These are phyloP conservation scores for Eutrema salsugineum DNA, from an alignment of 441 rosid species.

Conservation along the genomic window DNA sequence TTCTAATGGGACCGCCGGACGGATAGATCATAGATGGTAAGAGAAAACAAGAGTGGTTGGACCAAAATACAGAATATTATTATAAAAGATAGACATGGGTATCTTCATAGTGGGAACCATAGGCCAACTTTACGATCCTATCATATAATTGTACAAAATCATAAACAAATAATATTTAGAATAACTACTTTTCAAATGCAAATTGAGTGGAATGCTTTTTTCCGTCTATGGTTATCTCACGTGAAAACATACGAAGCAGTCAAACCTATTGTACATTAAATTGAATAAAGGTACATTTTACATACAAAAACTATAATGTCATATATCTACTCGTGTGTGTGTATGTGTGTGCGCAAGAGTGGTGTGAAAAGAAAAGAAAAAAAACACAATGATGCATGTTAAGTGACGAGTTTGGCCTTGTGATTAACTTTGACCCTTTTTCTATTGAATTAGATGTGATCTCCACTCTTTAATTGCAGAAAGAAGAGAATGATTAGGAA, in stretches of 20 bases:
- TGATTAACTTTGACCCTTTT: background rate
- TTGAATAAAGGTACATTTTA: background rate
- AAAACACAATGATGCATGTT: background rate
- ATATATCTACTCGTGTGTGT: background rate
- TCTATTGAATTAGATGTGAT: constrained; percentile 13
- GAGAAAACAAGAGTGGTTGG: constrained; percentile 8
- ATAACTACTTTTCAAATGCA: background rate
- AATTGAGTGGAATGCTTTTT: background rate
- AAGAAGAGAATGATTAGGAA: constrained; percentile 72
- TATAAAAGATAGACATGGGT: background rate
- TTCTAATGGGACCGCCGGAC: background rate
- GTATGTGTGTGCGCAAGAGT: background rate
- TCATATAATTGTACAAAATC: background rate
- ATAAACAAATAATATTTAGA: background rate
- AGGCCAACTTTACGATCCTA: background rate
- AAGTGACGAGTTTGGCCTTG: background rate
- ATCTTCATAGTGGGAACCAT: constrained; percentile 5
- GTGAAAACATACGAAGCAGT: background rate
- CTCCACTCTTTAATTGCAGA: constrained; percentile 77
- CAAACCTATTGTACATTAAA: background rate
- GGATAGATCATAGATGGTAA: background rate
- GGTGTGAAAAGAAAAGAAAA: background rate
- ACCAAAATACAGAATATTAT: constrained; percentile 1
- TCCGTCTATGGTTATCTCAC: background rate
- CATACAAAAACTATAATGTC: background rate